These are phyloP conservation scores for Rhytidhysteron rufulum DNA, from an alignment of 2,329 filamentous ascomycete genomes.

Conservation along the genomic window DNA sequence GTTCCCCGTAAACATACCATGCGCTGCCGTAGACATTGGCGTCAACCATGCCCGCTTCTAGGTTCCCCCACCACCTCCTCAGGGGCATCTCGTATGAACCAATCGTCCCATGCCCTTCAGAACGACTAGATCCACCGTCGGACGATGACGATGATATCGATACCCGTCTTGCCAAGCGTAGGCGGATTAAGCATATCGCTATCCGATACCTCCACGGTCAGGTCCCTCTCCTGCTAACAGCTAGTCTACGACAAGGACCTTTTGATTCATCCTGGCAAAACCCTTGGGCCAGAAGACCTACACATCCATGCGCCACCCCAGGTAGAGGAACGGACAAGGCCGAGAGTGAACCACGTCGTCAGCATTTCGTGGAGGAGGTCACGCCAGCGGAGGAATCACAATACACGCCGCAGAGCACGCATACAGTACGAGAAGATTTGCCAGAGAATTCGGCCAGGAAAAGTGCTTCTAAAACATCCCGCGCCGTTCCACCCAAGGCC, in stretches of 20 bases:
- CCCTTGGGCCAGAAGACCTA: conserved; percentile 23
- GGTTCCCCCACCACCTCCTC: conserved; percentile 13
- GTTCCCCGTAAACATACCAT: too few relatives aligned
- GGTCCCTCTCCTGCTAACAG: conserved; percentile 56
- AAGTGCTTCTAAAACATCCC: too few relatives aligned
- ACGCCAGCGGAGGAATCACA: too few relatives aligned
- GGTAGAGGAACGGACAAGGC: not conserved
- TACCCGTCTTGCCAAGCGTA: conserved; percentile 47
- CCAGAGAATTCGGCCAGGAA: not conserved
- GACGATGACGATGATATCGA: conserved; percentile 56
- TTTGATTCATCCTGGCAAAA: conserved; percentile 45
- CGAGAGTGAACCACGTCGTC: not conserved
- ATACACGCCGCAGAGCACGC: too few relatives aligned
- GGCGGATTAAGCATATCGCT: conserved; percentile 58
- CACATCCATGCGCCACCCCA: too few relatives aligned
- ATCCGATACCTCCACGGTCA: conserved; percentile 56
- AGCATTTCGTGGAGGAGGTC: not conserved
- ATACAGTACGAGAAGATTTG: not conserved
- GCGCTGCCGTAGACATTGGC: too few relatives aligned
- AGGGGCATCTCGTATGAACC: conserved; percentile 20
- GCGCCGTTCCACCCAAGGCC: too few relatives aligned
- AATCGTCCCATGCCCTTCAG: conserved; percentile 15
- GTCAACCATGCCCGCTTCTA: not conserved
- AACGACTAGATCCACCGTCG: conserved; percentile 47
- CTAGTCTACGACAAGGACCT: conserved; percentile 59